Base-by-base conservation (phyloP, 495 filamentous ascomycete genomes). In the Physcia stellaris region DNA sequence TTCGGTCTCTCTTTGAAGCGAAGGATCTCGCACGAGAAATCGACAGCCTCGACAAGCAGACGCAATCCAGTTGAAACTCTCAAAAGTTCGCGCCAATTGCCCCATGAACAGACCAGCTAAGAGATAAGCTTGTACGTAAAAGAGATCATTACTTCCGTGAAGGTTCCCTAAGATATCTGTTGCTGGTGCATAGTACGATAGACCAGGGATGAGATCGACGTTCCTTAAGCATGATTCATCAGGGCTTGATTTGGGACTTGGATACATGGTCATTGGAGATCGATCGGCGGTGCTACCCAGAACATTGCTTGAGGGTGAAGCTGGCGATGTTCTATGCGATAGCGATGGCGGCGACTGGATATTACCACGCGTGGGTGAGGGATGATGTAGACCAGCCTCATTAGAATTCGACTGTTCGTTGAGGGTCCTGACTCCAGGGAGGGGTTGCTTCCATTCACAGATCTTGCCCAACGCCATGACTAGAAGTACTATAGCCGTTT, bases 71-170 rank as follows among this genome's bases (percentile, higher is more conserved):
- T 75, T 75, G 63, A 85, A 85, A 51, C 90, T 95, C 49, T 94
- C 85, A 49, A 94, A 67, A 1, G 88, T 80, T 36, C 88, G 75
- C 1, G 78, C 87, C 19, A 94, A 55, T 54, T 96, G 90, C 2
- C 84, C 86, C 32, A 80, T 72, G 55, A 93, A 98, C 11, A 98
- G 58, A 1, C 86, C 86, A 6, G 90, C 86, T 12, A 98, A 67
- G 20, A 98, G 68, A 42, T 75, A 71, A n/a, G 78, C 83, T 52
- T 94, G 84, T 6, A 87, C 83, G 52, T 93, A 80, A 31, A 74
- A 68, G 29, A 95, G 60, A 28, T 79, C 77, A 39, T 82, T 83
- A 6, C 78, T 81, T 4, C 82, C 86, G 37, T 77, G 68, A 18
- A 87, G 71, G 27, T 71, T 76, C 1, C 86, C 90, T 22, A 95